Evolutionary conservation across 2,329 filamentous ascomycete species (phyloP).

Genomic region (Colletotrichum sp.): DNA sequence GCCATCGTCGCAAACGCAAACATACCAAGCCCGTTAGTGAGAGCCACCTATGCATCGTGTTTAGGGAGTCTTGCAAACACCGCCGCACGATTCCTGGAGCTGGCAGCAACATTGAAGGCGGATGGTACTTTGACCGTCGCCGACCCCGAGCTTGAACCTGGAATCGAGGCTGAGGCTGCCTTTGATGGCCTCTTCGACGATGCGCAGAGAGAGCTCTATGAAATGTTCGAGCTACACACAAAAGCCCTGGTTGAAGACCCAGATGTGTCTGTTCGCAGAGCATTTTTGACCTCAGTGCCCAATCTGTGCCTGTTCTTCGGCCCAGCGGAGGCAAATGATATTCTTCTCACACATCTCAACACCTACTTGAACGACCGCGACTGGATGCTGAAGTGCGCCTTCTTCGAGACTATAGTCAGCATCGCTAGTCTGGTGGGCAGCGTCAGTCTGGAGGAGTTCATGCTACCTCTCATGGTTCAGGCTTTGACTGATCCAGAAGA

Average conservation of each 20-base stretch:
- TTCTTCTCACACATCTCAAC: slow-evolving; percentile 94
- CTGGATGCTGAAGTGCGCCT: slow-evolving; percentile 95
- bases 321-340: slow-evolving; percentile 88
- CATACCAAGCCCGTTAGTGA: slow-evolving; percentile 72
- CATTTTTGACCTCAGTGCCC: slow-evolving; percentile 90
- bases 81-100: slow-evolving; percentile 84
- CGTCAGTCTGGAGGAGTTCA: slow-evolving; percentile 90
- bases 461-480: slow-evolving; percentile 93
- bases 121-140: slow-evolving; percentile 81
- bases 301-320: slow-evolving; percentile 96
- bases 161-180: slow-evolving; percentile 68
- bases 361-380: slow-evolving; percentile 96
- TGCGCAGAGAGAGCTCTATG: slow-evolving; percentile 81
- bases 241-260: slow-evolving; percentile 88
- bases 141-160: slow-evolving; percentile 81
- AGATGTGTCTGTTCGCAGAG: slow-evolving; percentile 84
- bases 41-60: slow-evolving; percentile 92
- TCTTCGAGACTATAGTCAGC: slow-evolving; percentile 94
- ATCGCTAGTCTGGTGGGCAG: slow-evolving; percentile 91
- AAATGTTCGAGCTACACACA: slow-evolving; percentile 85
- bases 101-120: slow-evolving; percentile 85
- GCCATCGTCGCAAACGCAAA: slow-evolving; percentile 51
- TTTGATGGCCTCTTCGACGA: slow-evolving; percentile 88
- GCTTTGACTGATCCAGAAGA: slow-evolving; percentile 93
- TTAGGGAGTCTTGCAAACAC: slow-evolving; percentile 87